phyloP scores from a whole-genome alignment of 768 basidiomycete genomes.

The Strobilomyces confusus region DNA sequence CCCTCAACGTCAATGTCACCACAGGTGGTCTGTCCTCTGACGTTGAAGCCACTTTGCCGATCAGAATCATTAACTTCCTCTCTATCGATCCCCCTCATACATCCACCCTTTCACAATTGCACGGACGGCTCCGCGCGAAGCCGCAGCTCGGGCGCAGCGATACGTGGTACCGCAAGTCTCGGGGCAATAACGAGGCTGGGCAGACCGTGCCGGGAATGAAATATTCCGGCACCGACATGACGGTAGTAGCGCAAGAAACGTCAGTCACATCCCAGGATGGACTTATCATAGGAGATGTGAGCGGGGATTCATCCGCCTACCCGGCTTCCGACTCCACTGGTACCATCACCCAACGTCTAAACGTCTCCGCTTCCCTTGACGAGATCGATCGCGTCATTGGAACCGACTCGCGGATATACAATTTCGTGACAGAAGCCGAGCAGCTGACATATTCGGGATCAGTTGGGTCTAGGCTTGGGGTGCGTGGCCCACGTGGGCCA shows the following conservation, averaged over 20 bases:
- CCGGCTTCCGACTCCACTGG: slow-evolving; percentile 22
- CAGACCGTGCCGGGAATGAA: slow-evolving; percentile 34
- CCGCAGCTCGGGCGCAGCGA: slow-evolving; percentile 24
- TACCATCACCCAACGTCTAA: slow-evolving; percentile 19
- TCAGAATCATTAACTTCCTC: slow-evolving; percentile 77
- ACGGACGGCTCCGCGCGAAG: slow-evolving; percentile 19
- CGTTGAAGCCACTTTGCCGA: slow-evolving; percentile 66
- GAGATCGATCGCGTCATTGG: slow-evolving; percentile 28
- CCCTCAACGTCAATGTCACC: slow-evolving; percentile 59
- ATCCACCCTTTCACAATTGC: slow-evolving; percentile 22
- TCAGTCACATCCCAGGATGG: slow-evolving; percentile 7
- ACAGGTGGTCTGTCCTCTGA: slow-evolving; percentile 59
- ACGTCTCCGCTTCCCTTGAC: slow-evolving; percentile 19
- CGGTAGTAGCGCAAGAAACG: slow-evolving; percentile 24
- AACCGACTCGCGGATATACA: slow-evolving; percentile 18
- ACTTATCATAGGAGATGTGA: slow-evolving; percentile 5
- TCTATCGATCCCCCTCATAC: slow-evolving; percentile 79
- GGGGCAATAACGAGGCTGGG: slow-evolving; percentile 11
- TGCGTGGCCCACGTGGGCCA: slow-evolving; percentile 22
- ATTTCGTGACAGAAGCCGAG: slow-evolving; percentile 24
- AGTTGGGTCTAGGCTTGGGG: slow-evolving; percentile 12
- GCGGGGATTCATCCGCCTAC: slow-evolving; percentile 25
- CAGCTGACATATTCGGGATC: slow-evolving; percentile 14
- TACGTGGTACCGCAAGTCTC: slow-evolving; percentile 30
- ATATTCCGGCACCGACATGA: slow-evolving; percentile 24